Conservation (phyloP, 257 asterid genomes). For the Vinca minor region DNA sequence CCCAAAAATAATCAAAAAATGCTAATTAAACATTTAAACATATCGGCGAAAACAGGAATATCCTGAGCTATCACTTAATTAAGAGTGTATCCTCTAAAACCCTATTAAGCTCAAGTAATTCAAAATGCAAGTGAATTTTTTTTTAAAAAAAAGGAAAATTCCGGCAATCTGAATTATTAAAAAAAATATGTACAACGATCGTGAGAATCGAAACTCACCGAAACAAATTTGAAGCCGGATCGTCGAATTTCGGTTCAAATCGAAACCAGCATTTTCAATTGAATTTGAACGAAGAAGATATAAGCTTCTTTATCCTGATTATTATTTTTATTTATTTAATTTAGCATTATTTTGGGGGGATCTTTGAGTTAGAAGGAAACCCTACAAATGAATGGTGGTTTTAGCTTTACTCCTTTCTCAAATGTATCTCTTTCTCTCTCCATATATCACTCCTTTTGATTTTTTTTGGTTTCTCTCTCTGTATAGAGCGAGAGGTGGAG, state of each 20-base stretch:
- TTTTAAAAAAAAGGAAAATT: conserved; percentile 9
- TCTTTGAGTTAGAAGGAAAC: conserved; percentile 24
- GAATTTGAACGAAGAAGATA: too few relatives aligned
- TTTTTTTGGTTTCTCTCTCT: conserved; percentile 8
- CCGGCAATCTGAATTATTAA: not conserved
- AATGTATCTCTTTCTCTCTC: conserved; percentile 8
- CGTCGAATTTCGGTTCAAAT: conserved; percentile 29
- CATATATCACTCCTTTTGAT: too few relatives aligned
- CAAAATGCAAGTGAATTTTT: not conserved
- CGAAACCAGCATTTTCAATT: too few relatives aligned
- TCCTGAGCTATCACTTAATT: conserved; percentile 7
- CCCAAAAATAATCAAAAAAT: conserved; percentile 8
- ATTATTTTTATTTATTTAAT: not conserved
- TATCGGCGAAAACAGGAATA: too few relatives aligned
- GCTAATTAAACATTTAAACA: conserved; percentile 9
- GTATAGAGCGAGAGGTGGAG: too few relatives aligned
- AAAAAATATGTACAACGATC: conserved; percentile 17
- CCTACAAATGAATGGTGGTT: conserved; percentile 19
- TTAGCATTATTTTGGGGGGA: conserved; percentile 2
- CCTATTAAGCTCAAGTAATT: conserved; percentile 7
- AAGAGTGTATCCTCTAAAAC: conserved; percentile 4
- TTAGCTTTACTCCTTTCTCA: conserved; percentile 30
- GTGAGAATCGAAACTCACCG: conserved; percentile 36
- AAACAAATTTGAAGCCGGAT: conserved; percentile 28
- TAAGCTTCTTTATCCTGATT: not conserved